Conservation (phyloP, 768 basidiomycete genomes). For the Lactarius quietus region DNA sequence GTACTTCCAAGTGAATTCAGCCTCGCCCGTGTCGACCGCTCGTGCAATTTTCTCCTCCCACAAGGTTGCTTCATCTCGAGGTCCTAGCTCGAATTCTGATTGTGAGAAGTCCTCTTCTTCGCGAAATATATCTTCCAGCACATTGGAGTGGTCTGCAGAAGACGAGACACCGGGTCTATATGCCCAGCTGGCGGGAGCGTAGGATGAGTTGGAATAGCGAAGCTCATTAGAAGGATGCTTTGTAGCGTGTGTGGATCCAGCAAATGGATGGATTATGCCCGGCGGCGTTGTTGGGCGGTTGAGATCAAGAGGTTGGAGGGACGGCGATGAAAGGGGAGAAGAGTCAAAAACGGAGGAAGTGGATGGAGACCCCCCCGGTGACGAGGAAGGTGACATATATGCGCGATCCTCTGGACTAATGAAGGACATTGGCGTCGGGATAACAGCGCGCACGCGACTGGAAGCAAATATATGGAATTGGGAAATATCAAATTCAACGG, state of each 20-base stretch:
- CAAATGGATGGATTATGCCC: slow-evolving; percentile 15
- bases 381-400: slow-evolving; percentile 24
- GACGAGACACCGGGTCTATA: slow-evolving; percentile 5
- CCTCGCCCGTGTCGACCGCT: slow-evolving; percentile 20
- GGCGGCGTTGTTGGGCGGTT: slow-evolving; percentile 12
- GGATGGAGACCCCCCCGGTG: slow-evolving; percentile 18
- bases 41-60: slow-evolving; percentile 20
- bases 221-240: slow-evolving; percentile 22
- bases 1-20: slow-evolving; percentile 21
- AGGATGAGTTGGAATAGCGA: slow-evolving; percentile 20
- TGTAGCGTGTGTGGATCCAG: slow-evolving; percentile 17
- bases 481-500: neutral
- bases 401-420: slow-evolving; percentile 22
- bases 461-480: neutral
- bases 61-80: slow-evolving; percentile 15
- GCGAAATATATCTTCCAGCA: slow-evolving; percentile 15
- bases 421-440: slow-evolving; percentile 5
- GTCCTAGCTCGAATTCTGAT: slow-evolving; percentile 7
- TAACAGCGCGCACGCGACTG: neutral
- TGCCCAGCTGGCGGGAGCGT: slow-evolving; percentile 13
- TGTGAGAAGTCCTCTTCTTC: slow-evolving; percentile 13
- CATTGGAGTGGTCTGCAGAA: slow-evolving; percentile 9
- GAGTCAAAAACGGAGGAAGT: slow-evolving; percentile 17
- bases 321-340: slow-evolving; percentile 19
- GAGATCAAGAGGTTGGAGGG: slow-evolving; percentile 18